Base-by-base conservation (phyloP, 1,284 basidiomycete species). In the Apiotrichum akiyoshidainum region DNA sequence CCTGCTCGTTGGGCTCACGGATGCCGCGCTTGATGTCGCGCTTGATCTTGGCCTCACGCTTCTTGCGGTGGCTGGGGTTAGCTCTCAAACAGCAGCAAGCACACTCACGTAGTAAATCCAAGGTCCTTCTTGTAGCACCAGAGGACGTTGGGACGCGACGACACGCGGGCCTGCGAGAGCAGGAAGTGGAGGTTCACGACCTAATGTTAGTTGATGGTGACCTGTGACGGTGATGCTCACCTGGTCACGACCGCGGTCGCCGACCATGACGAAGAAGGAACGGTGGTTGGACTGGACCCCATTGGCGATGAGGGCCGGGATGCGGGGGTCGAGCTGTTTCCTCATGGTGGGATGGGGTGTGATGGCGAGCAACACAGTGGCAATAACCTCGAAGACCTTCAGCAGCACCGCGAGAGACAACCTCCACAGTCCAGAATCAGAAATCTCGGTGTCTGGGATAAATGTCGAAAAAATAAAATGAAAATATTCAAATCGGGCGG, bases 81-180 rank as follows among this genome's bases (percentile, higher is more conserved):
- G 53, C 46, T 40, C n/a, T 68, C 5, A 71, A 66, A 46, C 12
- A 17, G 17, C 1, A 13, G 5, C 21, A 17, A 2, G 19, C 66
- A 71, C 60, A 71, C 86, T 64, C 70, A 89, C 89, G 85, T 92
- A 3, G 91, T 93, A 71, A 97, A 97, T 0, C 92, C 92, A 0
- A 97, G 82, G 42, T 96, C 93, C 77, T 96, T 96, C 81, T 95
- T 96, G 82, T 97, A 97, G 70, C 92, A 95, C 93, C 93, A 97
- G 62, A 96, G 78, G 0, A 97, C 93, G 17, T 88, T 92, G 1
- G 93, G 93, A 21, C 93, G 82, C 4, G 91, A 89, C 34, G 90
- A 90, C 0, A 93, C 86, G 44, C 91, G 83, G 16, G 92, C 88
- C 83, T 96, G 92, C 0, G 91, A 92, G 17, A 97, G 83, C 50